phyloP scores from a whole-genome alignment of 768 basidiomycete genomes.

The Mrakia gelida region DNA sequence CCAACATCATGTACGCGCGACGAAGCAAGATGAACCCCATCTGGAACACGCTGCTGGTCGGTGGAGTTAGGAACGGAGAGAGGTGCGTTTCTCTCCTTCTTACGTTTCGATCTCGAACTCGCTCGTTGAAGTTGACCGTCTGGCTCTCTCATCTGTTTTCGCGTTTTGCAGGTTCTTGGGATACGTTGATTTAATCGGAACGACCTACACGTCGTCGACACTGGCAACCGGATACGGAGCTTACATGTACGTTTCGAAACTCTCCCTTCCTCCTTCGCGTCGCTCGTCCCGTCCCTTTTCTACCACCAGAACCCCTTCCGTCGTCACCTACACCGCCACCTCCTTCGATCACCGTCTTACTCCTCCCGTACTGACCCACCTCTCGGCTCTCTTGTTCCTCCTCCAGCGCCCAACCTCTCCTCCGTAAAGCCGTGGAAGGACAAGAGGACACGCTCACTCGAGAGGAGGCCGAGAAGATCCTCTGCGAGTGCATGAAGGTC shows the following conservation, averaged over 20 bases:
- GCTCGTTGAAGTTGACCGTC: too few species aligned
- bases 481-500: constrained; percentile 84
- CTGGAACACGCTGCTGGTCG: constrained; percentile 92
- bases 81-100: constrained; percentile 51
- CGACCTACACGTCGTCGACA: constrained; percentile 87
- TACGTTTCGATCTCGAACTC: background rate
- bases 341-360: too few species aligned
- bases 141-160: background rate
- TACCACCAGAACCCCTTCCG: background rate
- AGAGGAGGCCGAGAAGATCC: constrained; percentile 68
- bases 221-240: constrained; percentile 93
- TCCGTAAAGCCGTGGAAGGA: constrained; percentile 86
- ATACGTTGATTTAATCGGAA: constrained; percentile 93
- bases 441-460: constrained; percentile 68
- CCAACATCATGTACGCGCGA: constrained; percentile 83
- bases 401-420: constrained; percentile 68
- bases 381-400: background rate
- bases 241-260: constrained; percentile 53
- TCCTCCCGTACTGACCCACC: background rate
- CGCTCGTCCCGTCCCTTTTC: too few species aligned
- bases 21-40: constrained; percentile 85
- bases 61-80: constrained; percentile 80
- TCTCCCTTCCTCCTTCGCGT: background rate
- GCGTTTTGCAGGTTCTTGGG: constrained; percentile 68
- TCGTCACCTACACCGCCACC: too few species aligned